Evolutionary conservation across 2,329 filamentous ascomycete species (phyloP).

Genomic region (Scedosporium minutisporum): DNA sequence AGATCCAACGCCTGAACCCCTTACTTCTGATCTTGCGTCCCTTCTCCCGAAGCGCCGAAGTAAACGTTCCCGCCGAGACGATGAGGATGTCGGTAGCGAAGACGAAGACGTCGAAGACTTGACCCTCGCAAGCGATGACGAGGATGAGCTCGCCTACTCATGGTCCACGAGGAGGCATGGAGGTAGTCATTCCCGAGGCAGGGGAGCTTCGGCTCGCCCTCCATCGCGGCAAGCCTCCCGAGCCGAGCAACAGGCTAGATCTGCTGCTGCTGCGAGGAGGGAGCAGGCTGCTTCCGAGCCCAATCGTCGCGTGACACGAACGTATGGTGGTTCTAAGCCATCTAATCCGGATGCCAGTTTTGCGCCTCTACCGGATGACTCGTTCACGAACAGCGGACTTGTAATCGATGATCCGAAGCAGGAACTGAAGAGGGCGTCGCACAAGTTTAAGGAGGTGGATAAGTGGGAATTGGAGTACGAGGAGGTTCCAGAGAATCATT

Average conservation of each 20-base stretch:
- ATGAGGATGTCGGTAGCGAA: constrained; percentile 36
- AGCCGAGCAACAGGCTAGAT: constrained; percentile 12
- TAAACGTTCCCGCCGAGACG: constrained; percentile 25
- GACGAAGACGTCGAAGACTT: constrained; percentile 25
- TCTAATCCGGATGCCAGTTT: constrained; percentile 28
- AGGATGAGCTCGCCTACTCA: constrained; percentile 45
- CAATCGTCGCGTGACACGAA: constrained; percentile 15
- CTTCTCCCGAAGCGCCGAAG: constrained; percentile 44
- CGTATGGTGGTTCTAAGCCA: constrained; percentile 16
- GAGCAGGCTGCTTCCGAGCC: constrained; percentile 13
- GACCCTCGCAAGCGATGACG: constrained; percentile 34
- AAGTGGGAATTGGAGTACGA: constrained; percentile 60
- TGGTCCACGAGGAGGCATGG: constrained; percentile 24
- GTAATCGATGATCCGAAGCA: constrained; percentile 28
- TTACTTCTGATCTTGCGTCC: constrained; percentile 44
- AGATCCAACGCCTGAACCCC: constrained; percentile 29
- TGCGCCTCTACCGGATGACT: constrained; percentile 35
- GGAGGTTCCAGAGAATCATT: constrained; percentile 47
- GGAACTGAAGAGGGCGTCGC: constrained; percentile 48
- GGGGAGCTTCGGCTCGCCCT: constrained; percentile 16
- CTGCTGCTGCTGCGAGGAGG: constrained; percentile 9
- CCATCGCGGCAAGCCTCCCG: constrained; percentile 13
- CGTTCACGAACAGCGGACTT: constrained; percentile 25
- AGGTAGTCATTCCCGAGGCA: constrained; percentile 20
- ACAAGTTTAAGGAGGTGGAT: constrained; percentile 61